Evolutionary conservation across 1,284 basidiomycete genomes (phyloP), one percentile per base, ranked within the genome.

Genomic region (Athelia sp.): DNA sequence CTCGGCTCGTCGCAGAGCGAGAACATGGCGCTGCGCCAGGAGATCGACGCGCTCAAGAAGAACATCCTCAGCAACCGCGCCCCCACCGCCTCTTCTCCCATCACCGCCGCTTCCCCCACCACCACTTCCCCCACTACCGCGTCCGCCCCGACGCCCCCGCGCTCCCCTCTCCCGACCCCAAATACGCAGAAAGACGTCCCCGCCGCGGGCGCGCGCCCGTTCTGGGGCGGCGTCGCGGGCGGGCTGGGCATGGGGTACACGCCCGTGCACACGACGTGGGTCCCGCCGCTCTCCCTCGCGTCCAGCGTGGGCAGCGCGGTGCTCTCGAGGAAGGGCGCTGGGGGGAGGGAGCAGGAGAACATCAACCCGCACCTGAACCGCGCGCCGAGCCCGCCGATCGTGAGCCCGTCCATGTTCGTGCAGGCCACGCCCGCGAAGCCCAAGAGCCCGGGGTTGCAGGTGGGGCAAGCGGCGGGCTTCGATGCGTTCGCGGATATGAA

Each of bases 101-200:
- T 76, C 78, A 3, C 73, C 69, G 23, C 70, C 76, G 4, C 58
- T 74, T 22, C 63, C 66, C 22, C 64, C 11, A 49, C 58, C 48
- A 52, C 69, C 61, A 44, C 70, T 55, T 48, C 66, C 1, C 38
- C 53, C 32, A 26, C 52, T 13, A 52, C 54, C 22, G n/a, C 32
- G 17, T 15, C 26, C 31, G 19, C 45, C 11, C 54, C 60, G 24
- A 47, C 58, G 4, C 50, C 53, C 19, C 46, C 54, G n/a, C 49
- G 46, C 24, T 55, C 58, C 6, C 62, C 66, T 15, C 70, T 85
- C 24, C 66, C 83, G 50, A 81, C 81, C 1, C 82, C 87, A 36
- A 94, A 94, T 64, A 84, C 85, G 0, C 80, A 87, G 58, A 96
- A 96, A 62, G 93, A 96, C 60, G 70, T 93, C 4, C 79, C 88